Evolutionary conservation across 306 rosid genomes (phyloP), one percentile per base, ranked within the genome.

Genomic region (Calophaca sinica): DNA sequence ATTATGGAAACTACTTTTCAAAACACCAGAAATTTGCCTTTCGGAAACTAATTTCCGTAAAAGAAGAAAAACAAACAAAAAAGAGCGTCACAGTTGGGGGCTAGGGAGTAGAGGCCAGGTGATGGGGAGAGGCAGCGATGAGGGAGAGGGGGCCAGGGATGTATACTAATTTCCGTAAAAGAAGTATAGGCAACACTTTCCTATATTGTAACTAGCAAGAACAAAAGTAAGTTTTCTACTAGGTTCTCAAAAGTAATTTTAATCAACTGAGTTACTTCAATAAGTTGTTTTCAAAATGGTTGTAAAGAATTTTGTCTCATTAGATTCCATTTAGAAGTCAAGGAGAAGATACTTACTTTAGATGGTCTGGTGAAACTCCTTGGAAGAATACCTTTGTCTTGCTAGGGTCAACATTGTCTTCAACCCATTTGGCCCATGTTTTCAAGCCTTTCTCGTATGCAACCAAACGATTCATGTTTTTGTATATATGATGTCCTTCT

Each of bases 391-490:
- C 85, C 52, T 13, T 84, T n/a, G 94, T 85, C 75, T 80, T 84
- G 6, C 46, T 15, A 4, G 89, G 74, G 66, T 88, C 74, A 20
- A 88, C 81, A 38, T 81, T 84, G 58, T 31, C 26, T 49, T 88
- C 84, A 28, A 91, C 79, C 98, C 98, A 93, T 32, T 70, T 81
- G n/a, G 94, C 91, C 98, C 98, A 93, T 26, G 92, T 93, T 3
- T 62, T 81, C 59, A 93, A 20, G 33, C 68, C 97, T 68, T 76
- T 85, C 88, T 88, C 84, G 8, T 75, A 93, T 0, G 91, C 90
- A 48, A 84, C 86, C 81, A 91, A 68, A 3, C 98, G 89, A 55
- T 89, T 55, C 97, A 89, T 87, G 49, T 93, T 92, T 46, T 68
- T 84, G 59, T 69, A 73, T 3, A 26, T 66, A 2, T 0, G 51